These are phyloP conservation scores for Spongospora subterranea DNA, from an alignment of 208 protist genomes.

Conservation along the genomic window DNA sequence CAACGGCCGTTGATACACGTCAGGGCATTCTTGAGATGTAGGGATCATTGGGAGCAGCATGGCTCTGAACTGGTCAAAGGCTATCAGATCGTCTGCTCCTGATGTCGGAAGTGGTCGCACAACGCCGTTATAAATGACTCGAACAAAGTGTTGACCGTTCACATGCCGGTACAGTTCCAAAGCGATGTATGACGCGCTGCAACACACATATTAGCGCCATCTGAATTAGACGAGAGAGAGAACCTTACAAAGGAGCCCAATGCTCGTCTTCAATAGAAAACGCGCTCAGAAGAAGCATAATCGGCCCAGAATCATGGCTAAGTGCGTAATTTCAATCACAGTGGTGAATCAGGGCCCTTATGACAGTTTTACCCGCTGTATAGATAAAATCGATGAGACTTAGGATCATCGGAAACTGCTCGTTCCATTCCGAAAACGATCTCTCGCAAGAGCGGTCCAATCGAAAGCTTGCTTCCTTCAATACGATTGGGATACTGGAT, in stretches of 20 bases:
- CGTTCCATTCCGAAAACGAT: not conserved
- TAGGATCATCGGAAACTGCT: no score
- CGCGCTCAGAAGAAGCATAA: conserved; percentile 50
- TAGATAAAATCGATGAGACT: not conserved
- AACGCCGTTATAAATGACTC: conserved; percentile 33
- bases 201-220: not conserved
- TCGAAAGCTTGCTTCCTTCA: not conserved
- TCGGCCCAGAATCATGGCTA: conserved; percentile 21
- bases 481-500: conserved; percentile 27
- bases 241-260: conserved; percentile 32
- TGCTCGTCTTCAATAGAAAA: conserved; percentile 21
- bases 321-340: not conserved
- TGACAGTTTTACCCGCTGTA: not conserved
- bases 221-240: not conserved
- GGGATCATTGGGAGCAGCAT: not conserved
- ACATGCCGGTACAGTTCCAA: conserved; percentile 40
- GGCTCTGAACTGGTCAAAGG: not conserved
- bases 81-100: not conserved
- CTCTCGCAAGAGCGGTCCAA: conserved; percentile 38
- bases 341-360: not conserved
- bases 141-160: not conserved
- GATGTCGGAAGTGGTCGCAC: not conserved
- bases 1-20: no score
- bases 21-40: not conserved
- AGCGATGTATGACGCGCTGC: conserved; percentile 20